A percentile compares a stretch with the other conserved stretches of the same genome.
These are phyloP conservation scores for Fusarium robinianum DNA, from an alignment of 2,329 filamentous ascomycete species.

Conservation along the genomic window DNA sequence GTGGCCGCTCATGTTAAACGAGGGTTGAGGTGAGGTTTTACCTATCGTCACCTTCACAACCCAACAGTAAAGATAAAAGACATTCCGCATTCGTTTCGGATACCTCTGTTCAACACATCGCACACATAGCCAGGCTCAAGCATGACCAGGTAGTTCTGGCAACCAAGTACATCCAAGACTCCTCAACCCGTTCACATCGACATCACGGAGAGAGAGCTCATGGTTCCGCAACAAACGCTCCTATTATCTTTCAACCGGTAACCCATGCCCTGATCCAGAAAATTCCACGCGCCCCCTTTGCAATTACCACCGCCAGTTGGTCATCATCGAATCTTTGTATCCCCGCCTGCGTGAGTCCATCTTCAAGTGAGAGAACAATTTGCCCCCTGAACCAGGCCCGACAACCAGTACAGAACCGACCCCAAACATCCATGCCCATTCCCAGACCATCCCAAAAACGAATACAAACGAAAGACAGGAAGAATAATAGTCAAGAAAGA, in stretches of 20 bases:
- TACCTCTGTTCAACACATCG: too few relatives aligned
- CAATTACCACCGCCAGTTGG: slow-evolving; percentile 19
- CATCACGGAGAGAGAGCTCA: too few relatives aligned
- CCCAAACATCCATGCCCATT: slow-evolving; percentile 21
- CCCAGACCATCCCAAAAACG: slow-evolving; percentile 23
- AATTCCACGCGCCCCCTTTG: neutral
- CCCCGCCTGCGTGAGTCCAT: slow-evolving; percentile 1
- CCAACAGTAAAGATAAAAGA: too few relatives aligned
- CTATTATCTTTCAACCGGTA: slow-evolving; percentile 16
- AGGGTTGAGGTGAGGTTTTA: slow-evolving; percentile 12
- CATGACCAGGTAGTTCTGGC: too few relatives aligned
- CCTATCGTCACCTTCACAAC: too few relatives aligned
- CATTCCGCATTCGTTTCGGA: too few relatives aligned
- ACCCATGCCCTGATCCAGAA: neutral
- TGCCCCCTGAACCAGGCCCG: slow-evolving; percentile 27
- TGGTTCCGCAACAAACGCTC: slow-evolving; percentile 19
- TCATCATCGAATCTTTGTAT: too few relatives aligned
- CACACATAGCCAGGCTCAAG: too few relatives aligned
- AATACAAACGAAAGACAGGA: slow-evolving; percentile 25
- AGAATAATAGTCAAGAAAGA: slow-evolving; percentile 13
- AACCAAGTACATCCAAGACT: too few relatives aligned
- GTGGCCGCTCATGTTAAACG: slow-evolving; percentile 1
- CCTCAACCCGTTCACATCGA: neutral
- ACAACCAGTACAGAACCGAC: slow-evolving; percentile 28
- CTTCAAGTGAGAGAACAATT: slow-evolving; percentile 28